Percentiles rank a stretch among this genome's conserved stretches.
Conservation (phyloP, 2,329 filamentous ascomycete genomes). For the Daldinia sp. region DNA sequence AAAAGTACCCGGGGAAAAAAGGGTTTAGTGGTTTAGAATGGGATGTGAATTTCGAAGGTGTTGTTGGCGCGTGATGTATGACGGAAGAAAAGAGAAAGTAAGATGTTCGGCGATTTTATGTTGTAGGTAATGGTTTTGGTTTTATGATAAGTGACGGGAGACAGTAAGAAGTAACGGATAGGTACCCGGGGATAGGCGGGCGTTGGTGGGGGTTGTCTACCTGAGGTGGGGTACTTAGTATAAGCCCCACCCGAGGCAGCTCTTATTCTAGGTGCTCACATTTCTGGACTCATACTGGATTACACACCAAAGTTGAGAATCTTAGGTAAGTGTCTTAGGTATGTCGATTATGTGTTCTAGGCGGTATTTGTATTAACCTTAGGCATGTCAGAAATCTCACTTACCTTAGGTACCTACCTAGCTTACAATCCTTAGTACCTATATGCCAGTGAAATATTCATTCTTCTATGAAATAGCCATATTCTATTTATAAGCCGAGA, state of each 20-base stretch:
- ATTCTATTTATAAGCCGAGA: too few relatives aligned
- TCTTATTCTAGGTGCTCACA: neutral
- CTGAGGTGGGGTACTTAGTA: conserved; percentile 1
- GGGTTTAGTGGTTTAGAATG: neutral
- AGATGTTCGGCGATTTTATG: neutral
- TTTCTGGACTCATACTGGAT: neutral
- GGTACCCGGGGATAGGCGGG: conserved; percentile 1
- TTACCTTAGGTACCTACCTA: too few relatives aligned
- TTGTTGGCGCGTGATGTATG: conserved; percentile 6
- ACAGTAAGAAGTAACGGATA: neutral
- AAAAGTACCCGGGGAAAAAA: neutral
- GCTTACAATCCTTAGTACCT: too few relatives aligned
- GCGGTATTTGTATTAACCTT: too few relatives aligned
- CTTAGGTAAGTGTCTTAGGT: too few relatives aligned
- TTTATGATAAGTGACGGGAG: neutral
- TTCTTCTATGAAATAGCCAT: too few relatives aligned
- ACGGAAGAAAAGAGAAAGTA: neutral
- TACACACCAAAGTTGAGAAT: too few relatives aligned
- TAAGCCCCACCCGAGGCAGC: neutral
- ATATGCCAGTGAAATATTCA: too few relatives aligned
- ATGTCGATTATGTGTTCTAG: too few relatives aligned
- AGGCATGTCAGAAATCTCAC: too few relatives aligned
- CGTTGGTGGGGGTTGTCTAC: too few relatives aligned
- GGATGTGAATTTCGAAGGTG: neutral
- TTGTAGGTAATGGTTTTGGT: neutral